Conservation (phyloP, 768 basidiomycete genomes). For the Lentinula raphanica region DNA sequence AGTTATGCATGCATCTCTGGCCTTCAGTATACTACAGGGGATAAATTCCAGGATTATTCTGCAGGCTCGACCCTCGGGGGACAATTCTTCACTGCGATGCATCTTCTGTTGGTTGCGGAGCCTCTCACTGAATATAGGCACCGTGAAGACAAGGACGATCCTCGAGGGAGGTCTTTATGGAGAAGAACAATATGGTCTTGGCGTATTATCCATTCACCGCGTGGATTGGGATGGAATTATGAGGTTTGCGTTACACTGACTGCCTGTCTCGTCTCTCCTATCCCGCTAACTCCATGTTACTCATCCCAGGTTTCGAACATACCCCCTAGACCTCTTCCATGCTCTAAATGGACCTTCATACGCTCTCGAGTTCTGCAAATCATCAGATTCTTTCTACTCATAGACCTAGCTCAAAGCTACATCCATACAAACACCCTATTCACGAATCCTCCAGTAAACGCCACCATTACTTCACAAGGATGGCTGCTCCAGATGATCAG, state of each 20-base stretch:
- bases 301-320: not conserved
- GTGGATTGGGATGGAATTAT: conserved; percentile 18
- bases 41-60: conserved; percentile 13
- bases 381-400: conserved; percentile 12
- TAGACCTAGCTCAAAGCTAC: conserved; percentile 17
- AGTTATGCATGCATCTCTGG: not conserved
- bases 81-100: conserved; percentile 15
- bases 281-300: not conserved
- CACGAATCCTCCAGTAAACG: not conserved
- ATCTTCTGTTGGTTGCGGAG: conserved; percentile 14
- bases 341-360: conserved; percentile 9
- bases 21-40: conserved; percentile 8
- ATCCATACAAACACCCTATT: conserved; percentile 14
- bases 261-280: not conserved
- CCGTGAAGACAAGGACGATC: conserved; percentile 8
- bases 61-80: conserved; percentile 11
- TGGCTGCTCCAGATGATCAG: not conserved
- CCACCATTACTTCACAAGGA: conserved; percentile 16
- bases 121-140: conserved; percentile 15
- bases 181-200: conserved; percentile 14
- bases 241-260: conserved; percentile 9
- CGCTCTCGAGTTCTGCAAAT: conserved; percentile 7
- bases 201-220: conserved; percentile 10
- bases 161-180: conserved; percentile 8
- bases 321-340: conserved; percentile 1